A percentile compares a stretch with the other conserved stretches of the same genome.
Evolutionary conservation across 2,329 filamentous ascomycete species (phyloP).

Genomic region (Xenosphaeropsis pyriputrescens): DNA sequence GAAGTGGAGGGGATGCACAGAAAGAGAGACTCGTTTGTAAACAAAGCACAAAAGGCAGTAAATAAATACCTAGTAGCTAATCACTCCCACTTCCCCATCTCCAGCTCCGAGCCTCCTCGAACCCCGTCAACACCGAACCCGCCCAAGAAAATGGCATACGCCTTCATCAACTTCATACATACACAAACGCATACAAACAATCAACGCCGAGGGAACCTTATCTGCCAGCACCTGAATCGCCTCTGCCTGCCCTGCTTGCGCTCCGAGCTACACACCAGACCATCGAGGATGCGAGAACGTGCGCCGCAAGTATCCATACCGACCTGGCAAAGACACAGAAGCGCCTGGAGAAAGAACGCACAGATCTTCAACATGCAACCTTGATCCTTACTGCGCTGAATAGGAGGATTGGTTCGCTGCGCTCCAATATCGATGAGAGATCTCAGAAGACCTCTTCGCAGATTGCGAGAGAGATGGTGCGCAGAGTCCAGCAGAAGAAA

Average conservation of each 20-base stretch:
- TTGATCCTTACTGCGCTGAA: constrained; percentile 36
- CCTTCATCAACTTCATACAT: constrained; percentile 28
- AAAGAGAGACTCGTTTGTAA: no score
- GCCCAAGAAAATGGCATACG: constrained; percentile 19
- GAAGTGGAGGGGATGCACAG: no score
- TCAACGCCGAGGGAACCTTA: constrained; percentile 47
- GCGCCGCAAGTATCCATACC: constrained; percentile 30
- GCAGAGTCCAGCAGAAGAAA: constrained; percentile 43
- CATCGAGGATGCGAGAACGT: constrained; percentile 46
- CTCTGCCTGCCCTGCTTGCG: constrained; percentile 57
- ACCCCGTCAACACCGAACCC: constrained; percentile 11
- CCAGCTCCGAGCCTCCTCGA: constrained; percentile 14
- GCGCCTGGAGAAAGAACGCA: constrained; percentile 33
- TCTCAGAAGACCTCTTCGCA: constrained; percentile 45
- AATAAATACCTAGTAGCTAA: no score
- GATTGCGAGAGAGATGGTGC: constrained; percentile 45
- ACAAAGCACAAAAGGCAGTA: no score
- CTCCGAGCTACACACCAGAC: constrained; percentile 51
- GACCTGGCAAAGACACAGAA: constrained; percentile 27
- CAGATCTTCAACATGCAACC: constrained; percentile 36
- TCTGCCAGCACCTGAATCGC: constrained; percentile 50
- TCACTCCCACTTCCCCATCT: no score
- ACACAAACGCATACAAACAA: constrained; percentile 52
- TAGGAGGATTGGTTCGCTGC: constrained; percentile 43
- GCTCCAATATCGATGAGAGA: constrained; percentile 37